Conservation (phyloP, 345 rosid species). For the Pistacia vera region DNA sequence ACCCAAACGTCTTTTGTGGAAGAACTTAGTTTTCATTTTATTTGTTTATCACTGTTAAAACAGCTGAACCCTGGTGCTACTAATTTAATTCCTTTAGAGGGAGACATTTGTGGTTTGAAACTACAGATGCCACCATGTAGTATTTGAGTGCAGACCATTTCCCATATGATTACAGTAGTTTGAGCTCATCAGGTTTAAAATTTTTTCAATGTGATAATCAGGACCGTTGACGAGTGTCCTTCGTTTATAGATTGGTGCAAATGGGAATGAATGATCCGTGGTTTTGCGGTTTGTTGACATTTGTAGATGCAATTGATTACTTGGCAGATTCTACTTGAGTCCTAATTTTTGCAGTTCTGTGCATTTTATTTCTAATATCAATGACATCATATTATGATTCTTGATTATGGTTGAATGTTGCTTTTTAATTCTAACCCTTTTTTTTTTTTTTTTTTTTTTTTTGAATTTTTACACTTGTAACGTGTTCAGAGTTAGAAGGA, state of each 20-base stretch:
- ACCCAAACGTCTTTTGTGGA: background rate
- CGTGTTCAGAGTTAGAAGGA: background rate
- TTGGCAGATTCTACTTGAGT: background rate
- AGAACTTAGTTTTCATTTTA: background rate
- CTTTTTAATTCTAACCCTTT: background rate
- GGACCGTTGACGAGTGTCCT: background rate
- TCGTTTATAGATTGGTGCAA: background rate
- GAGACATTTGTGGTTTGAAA: background rate
- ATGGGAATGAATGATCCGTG: constrained; percentile 9
- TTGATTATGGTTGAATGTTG: constrained; percentile 1
- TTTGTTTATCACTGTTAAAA: no score
- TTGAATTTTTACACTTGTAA: background rate
- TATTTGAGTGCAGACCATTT: background rate
- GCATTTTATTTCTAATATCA: background rate
- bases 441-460: background rate
- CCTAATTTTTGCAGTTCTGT: background rate
- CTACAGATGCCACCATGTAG: background rate
- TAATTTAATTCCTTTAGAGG: background rate
- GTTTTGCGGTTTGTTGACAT: constrained; percentile 5
- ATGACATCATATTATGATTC: background rate
- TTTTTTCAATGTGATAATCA: background rate
- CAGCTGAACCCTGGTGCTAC: no score
- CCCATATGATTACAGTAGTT: background rate
- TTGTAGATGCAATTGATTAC: background rate
- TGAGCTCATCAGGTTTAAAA: background rate